Evolutionary conservation across 1,284 basidiomycete genomes (phyloP).

Genomic region (Apiotrichum siamense): DNA sequence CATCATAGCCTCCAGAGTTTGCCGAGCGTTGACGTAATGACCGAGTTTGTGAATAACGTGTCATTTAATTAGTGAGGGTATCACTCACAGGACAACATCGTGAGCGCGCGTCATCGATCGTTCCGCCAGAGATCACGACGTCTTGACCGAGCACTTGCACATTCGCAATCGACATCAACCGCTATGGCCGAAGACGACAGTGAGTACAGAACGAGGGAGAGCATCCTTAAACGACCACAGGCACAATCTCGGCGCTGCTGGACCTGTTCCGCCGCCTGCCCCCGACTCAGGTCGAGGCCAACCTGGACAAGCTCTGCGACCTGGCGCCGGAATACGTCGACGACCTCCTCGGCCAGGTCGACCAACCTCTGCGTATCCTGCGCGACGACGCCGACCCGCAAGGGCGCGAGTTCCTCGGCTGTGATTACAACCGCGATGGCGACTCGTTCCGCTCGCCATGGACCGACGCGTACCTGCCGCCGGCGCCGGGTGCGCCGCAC

Average conservation of each 20-base stretch:
- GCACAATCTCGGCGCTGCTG: conserved; percentile 70
- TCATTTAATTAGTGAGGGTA: background rate
- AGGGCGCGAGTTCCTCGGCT: conserved; percentile 85
- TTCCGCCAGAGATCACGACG: background rate
- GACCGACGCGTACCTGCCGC: conserved; percentile 86
- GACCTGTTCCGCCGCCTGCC: conserved; percentile 94
- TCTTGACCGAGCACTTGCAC: background rate
- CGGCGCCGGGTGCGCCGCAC: conserved; percentile 75
- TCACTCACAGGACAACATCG: background rate
- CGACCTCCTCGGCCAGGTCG: conserved; percentile 89
- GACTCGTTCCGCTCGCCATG: conserved; percentile 94
- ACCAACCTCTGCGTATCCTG: conserved; percentile 82
- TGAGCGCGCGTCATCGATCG: background rate
- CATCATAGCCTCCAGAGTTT: too few species aligned
- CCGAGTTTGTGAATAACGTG: background rate
- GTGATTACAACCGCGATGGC: conserved; percentile 96
- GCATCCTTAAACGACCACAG: conserved; percentile 7
- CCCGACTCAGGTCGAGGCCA: conserved; percentile 82
- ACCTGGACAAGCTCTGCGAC: conserved; percentile 71
- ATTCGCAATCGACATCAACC: background rate
- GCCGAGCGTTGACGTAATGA: too few species aligned
- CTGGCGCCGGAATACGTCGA: conserved; percentile 94
- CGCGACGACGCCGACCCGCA: conserved; percentile 63
- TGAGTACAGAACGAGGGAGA: background rate
- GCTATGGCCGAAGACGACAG: conserved; percentile 18